Base-by-base conservation (phyloP, 805 yeast genomes). In the Schizosaccharomyces cryophilus region DNA sequence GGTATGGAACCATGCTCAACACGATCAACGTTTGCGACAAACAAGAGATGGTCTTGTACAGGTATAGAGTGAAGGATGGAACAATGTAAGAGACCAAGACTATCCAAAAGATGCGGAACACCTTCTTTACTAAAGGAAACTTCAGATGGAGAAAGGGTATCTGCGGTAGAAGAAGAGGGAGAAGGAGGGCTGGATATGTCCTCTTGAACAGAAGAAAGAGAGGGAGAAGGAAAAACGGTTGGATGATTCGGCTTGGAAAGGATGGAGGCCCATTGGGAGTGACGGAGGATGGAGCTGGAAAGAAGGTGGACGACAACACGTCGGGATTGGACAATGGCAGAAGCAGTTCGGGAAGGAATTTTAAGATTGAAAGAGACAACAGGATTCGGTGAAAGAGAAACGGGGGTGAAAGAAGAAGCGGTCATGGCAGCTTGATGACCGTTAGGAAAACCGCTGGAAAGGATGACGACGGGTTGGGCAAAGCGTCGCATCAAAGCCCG, bases 351-450 rank as follows among this genome's bases (percentile, higher is more conserved):
- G 7, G 47, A 38, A 42, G 60, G 60, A 17, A 56, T 3, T 17
- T 35, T 35, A 13, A 56, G n/a, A 30, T 56, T 56, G 47, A 56
- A 56, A n/a, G 47, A 56, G 26, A 56, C 45, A 11, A 56, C 21
- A 11, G 60, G 60, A 1, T 40, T 21, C 9, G 60, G 42, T 6
- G 42, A 21, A n/a, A 56, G 47, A 21, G 58, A 59, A 13, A 59
- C 56, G 13, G 61, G 29, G 26, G 59, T 21, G 6, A 59, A 45
- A 15, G 61, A 59, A 19, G 58, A 59, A 17, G 59, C 61, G n/a
- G 51, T 60, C 54, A 56, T 35, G 42, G 45, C 60, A 17, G 42
- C 26, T 5, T n/a, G 38, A 1, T 30, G 47, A 29, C 56, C 56
- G 17, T 51, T 29, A 17, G 60, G 21, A 35, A 26, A 26, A 9